phyloP scores from a whole-genome alignment of 2,329 filamentous ascomycete species.

The Leptographium flavum region DNA sequence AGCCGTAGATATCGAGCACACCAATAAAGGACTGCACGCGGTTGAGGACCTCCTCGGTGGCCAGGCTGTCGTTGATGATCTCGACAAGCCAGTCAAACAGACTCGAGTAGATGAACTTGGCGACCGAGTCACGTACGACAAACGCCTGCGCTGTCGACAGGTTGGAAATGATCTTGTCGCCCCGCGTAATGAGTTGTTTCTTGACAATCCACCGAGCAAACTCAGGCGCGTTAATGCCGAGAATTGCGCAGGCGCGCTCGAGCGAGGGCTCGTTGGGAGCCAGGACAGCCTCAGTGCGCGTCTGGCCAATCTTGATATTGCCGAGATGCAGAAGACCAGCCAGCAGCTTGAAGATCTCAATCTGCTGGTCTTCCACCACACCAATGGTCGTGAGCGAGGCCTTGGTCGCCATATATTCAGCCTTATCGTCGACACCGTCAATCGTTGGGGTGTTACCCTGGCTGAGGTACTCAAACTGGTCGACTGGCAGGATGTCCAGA shows the following conservation, averaged over 20 bases:
- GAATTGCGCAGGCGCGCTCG: conserved; percentile 64
- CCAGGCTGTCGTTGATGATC: conserved; percentile 80
- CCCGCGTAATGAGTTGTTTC: conserved; percentile 92
- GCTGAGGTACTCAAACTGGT: conserved; percentile 92
- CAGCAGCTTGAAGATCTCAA: conserved; percentile 77
- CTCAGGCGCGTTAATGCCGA: conserved; percentile 73
- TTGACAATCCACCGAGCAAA: conserved; percentile 99
- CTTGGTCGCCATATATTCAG: conserved; percentile 80
- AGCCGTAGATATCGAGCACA: conserved; percentile 97
- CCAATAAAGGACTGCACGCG: conserved; percentile 86
- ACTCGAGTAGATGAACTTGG: conserved; percentile 97
- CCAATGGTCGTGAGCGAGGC: conserved; percentile 81
- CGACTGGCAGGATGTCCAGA: conserved; percentile 63
- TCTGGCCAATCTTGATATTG: conserved; percentile 90
- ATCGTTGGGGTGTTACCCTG: conserved; percentile 86
- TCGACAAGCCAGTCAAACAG: conserved; percentile 99
- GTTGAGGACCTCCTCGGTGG: conserved; percentile 72
- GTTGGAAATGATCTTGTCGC: conserved; percentile 95
- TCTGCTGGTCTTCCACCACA: conserved; percentile 58
- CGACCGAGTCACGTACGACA: conserved; percentile 91
- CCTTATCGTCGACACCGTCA: conserved; percentile 88
- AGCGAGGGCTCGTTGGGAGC: conserved; percentile 69
- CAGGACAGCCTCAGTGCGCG: conserved; percentile 75
- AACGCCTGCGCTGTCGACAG: conserved; percentile 84
- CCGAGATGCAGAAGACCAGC: conserved; percentile 87